Percentiles rank a stretch among this genome's conserved stretches.
phyloP scores from a whole-genome alignment of 2,329 filamentous ascomycete species.

The Aspergillus pseudoviridinutans region DNA sequence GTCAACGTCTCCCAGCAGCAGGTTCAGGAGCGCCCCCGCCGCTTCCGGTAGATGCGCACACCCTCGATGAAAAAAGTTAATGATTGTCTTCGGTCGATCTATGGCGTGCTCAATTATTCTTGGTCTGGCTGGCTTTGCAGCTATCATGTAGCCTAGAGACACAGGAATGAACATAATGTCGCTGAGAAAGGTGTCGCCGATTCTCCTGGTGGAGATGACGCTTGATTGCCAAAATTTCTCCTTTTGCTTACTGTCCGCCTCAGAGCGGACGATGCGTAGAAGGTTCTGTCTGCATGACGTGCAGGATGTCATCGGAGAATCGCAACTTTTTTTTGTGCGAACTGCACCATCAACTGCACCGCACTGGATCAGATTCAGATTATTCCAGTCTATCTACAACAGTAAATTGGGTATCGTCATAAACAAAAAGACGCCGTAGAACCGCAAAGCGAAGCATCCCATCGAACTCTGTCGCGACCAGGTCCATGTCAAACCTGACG shows the following conservation, averaged over 20 bases:
- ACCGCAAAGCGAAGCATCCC: neutral
- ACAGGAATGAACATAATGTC: constrained; percentile 39
- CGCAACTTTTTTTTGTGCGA: neutral
- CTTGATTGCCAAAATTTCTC: constrained; percentile 79
- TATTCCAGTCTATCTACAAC: neutral
- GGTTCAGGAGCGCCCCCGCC: constrained; percentile 73
- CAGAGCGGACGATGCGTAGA: constrained; percentile 20
- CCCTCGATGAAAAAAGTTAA: constrained; percentile 20
- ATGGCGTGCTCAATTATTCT: constrained; percentile 23
- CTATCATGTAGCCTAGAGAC: constrained; percentile 27
- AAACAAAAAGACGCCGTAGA: neutral
- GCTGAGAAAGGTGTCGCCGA: constrained; percentile 82
- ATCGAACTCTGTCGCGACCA: neutral
- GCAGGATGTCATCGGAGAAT: neutral
- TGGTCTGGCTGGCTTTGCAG: constrained; percentile 25
- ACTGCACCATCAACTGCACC: neutral
- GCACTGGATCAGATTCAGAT: neutral
- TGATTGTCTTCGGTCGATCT: constrained; percentile 28
- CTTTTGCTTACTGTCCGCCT: constrained; percentile 18
- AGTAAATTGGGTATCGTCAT: neutral
- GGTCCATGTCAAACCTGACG: neutral
- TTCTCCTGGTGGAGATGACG: constrained; percentile 68
- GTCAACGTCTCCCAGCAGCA: constrained; percentile 86
- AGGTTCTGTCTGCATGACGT: neutral
- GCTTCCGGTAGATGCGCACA: constrained; percentile 48